phyloP scores from a whole-genome alignment of 306 rosid species.

The Cyclanthera cordifolia region DNA sequence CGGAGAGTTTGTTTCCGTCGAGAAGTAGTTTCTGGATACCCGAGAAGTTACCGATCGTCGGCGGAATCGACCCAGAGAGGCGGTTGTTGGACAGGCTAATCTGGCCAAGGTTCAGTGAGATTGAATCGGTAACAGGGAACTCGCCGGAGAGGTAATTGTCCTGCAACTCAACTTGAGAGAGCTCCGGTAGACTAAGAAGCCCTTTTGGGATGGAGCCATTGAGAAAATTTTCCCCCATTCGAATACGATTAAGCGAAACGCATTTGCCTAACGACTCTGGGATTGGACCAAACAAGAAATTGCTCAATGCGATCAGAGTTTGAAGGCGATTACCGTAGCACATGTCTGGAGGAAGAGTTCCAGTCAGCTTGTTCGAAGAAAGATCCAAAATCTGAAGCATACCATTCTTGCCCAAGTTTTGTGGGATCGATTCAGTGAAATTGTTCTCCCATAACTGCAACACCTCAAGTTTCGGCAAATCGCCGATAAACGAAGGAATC shows the following conservation, averaged over 20 bases:
- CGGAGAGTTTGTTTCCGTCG: slow-evolving; percentile 70
- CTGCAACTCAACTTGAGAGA: slow-evolving; percentile 74
- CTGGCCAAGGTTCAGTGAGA: slow-evolving; percentile 59
- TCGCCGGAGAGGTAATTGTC: slow-evolving; percentile 49
- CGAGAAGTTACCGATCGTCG: slow-evolving; percentile 69
- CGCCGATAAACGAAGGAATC: slow-evolving; percentile 69
- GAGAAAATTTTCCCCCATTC: slow-evolving; percentile 78
- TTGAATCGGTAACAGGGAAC: slow-evolving; percentile 39
- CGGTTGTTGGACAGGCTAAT: slow-evolving; percentile 67
- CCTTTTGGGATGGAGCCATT: slow-evolving; percentile 85
- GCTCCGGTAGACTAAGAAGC: slow-evolving; percentile 51
- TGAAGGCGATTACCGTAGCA: slow-evolving; percentile 63
- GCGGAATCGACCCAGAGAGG: slow-evolving; percentile 61
- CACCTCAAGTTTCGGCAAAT: slow-evolving; percentile 63
- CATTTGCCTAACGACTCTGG: slow-evolving; percentile 73
- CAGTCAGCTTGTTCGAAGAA: slow-evolving; percentile 80
- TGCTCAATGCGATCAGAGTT: slow-evolving; percentile 56
- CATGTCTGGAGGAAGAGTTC: slow-evolving; percentile 60
- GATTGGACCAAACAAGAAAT: slow-evolving; percentile 72
- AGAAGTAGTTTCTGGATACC: slow-evolving; percentile 85
- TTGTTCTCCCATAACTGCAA: slow-evolving; percentile 90
- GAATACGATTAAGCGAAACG: slow-evolving; percentile 48
- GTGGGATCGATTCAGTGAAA: slow-evolving; percentile 76
- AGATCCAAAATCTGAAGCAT: slow-evolving; percentile 56
- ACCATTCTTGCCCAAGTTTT: slow-evolving; percentile 67